These are phyloP conservation scores for Plasmodium adleri DNA, from an alignment of 169 alveolate species.

Conservation along the genomic window DNA sequence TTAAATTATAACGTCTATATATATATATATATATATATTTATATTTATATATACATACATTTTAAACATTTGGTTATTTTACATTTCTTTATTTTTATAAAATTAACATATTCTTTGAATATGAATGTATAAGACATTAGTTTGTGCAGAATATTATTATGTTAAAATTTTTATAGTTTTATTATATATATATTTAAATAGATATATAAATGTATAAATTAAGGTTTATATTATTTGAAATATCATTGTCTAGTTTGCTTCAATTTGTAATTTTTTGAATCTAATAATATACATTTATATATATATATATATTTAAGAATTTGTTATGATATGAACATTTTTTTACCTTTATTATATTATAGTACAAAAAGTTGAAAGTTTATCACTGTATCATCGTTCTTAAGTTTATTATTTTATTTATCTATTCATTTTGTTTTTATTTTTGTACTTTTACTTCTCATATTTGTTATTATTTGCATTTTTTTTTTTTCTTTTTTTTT, in stretches of 20 bases:
- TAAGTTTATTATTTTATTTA: too few species aligned
- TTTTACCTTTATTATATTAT: too few species aligned
- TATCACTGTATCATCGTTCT: too few species aligned
- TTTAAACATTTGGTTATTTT: neutral
- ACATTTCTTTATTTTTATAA: neutral
- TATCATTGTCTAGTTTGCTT: neutral
- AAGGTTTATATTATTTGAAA: neutral
- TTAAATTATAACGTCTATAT: too few species aligned
- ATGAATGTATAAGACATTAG: neutral
- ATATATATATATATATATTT: too few species aligned
- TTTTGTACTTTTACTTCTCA: too few species aligned
- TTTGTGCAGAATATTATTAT: neutral
- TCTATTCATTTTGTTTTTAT: too few species aligned
- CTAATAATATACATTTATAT: neutral
- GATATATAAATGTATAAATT: neutral
- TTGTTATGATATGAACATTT: neutral
- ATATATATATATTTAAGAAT: neutral
- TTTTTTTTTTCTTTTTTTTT: too few species aligned
- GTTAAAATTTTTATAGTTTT: neutral
- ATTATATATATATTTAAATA: neutral
- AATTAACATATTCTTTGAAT: neutral
- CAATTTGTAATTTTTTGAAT: neutral
- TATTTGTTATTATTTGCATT: too few species aligned
- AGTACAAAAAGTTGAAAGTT: too few species aligned
- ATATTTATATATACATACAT: neutral